Base-by-base conservation (phyloP, 768 basidiomycete genomes). In the Dioszegia crocea region DNA sequence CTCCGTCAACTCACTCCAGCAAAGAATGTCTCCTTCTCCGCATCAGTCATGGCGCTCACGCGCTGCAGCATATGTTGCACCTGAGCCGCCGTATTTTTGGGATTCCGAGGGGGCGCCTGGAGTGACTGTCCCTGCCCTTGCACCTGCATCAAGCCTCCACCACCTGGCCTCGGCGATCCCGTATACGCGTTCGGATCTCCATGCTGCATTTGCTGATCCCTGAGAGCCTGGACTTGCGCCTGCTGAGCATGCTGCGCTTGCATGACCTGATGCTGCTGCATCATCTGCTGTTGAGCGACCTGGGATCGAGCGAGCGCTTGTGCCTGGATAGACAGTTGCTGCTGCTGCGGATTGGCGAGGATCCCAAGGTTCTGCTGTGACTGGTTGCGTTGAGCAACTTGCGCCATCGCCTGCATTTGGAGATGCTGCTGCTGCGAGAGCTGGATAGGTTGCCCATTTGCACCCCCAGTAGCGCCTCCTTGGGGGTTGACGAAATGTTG, bases 91-190 rank as follows among this genome's bases (percentile, higher is more conserved):
- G 24, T 43, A 16, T 39, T 46, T 41, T 51, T 48, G 26, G 44
- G 40, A 5, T 21, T 17, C 43, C 33, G 44, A 3, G 14, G 31
- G 29, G 53, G 57, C 33, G 38, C 43, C 26, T 50, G 57, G 9
- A 21, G 12, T 3, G 30, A 12, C 51, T 60, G 51, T 41, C 40
- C 48, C 40, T 59, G 58, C 38, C 33, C 46, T 58, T 58, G 57
- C 31, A 27, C 33, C 33, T 51, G 49, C 30, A 9, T 14, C 6
- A 26, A 17, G 3, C 16, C 11, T 16, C 16, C 31, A 21, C 48
- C 31, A 9, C 51, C 51, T 12, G 38, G 38, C 26, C 51, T 39
- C 19, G 57, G 57, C 26, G 57, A 58, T 27, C 38, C 36, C 16
- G 43, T 43, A 29, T 45, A 41, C n/a, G 21, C 38, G n/a, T 53